Evolutionary conservation across 306 rosid genomes (phyloP).

Genomic region (Bauhinia variegata): DNA sequence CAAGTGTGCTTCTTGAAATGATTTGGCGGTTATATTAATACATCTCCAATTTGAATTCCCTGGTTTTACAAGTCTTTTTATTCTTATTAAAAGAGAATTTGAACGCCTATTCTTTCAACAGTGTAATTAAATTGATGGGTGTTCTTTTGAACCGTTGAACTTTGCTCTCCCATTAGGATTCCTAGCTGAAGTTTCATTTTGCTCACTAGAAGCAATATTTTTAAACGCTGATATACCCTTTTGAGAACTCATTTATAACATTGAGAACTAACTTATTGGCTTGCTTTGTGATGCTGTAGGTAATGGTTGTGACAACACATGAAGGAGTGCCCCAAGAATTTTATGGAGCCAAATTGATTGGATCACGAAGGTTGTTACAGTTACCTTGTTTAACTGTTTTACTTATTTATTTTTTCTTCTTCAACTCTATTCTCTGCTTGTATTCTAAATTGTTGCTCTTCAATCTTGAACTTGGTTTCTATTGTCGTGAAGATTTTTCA

Average conservation of each 20-base stretch:
- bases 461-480: constrained; percentile 8
- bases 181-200: neutral
- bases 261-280: constrained; percentile 24
- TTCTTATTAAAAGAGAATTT: neutral
- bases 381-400: constrained; percentile 18
- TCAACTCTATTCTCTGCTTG: constrained; percentile 10
- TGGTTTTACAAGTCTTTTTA: neutral
- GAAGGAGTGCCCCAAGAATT: constrained; percentile 95
- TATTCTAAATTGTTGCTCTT: constrained; percentile 4
- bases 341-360: constrained; percentile 87
- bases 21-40: neutral
- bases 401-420: constrained; percentile 16
- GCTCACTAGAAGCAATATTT: neutral
- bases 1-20: neutral
- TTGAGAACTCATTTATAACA: neutral
- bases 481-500: neutral
- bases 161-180: constrained; percentile 23
- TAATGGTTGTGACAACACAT: constrained; percentile 96
- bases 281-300: constrained; percentile 51
- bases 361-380: constrained; percentile 75
- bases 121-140: neutral
- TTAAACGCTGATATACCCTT: neutral
- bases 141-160: neutral
- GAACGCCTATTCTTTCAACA: neutral
- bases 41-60: neutral